phyloP scores from a whole-genome alignment of 192 early-diverging fungal species.

The Blastocladiella britannica region DNA sequence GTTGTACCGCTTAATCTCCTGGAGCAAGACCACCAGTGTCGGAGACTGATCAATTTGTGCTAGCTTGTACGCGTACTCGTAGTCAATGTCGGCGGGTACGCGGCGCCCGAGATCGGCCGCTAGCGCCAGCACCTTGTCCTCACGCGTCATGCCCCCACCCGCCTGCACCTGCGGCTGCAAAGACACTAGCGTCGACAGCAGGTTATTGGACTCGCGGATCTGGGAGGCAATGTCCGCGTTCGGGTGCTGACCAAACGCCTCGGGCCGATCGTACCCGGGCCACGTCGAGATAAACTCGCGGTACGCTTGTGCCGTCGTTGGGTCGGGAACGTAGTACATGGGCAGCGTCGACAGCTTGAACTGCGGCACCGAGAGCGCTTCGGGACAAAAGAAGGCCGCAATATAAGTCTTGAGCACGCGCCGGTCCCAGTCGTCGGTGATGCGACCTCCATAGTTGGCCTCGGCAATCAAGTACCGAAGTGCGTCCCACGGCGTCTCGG shows the following conservation, averaged over 20 bases:
- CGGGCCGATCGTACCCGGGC: slow-evolving; percentile 80
- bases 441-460: slow-evolving; percentile 89
- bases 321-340: slow-evolving; percentile 56
- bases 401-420: slow-evolving; percentile 68
- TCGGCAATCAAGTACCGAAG: slow-evolving; percentile 62
- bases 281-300: slow-evolving; percentile 68
- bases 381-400: slow-evolving; percentile 49
- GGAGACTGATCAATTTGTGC: slow-evolving; percentile 30
- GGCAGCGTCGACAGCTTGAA: slow-evolving; percentile 30
- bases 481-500: slow-evolving; percentile 90
- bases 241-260: slow-evolving; percentile 82
- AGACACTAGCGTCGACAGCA: slow-evolving; percentile 35
- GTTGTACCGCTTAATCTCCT: slow-evolving; percentile 23
- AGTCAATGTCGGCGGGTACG: slow-evolving; percentile 18
- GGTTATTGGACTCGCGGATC: slow-evolving; percentile 49
- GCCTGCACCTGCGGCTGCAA: slow-evolving; percentile 27
- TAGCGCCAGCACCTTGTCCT: slow-evolving; percentile 25
- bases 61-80: slow-evolving; percentile 14
- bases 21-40: slow-evolving; percentile 13
- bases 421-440: slow-evolving; percentile 84
- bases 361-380: slow-evolving; percentile 61
- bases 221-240: slow-evolving; percentile 72
- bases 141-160: slow-evolving; percentile 17
- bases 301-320: slow-evolving; percentile 61
- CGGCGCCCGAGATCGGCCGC: slow-evolving; percentile 22